These are phyloP conservation scores for Phytophthora podocarpi DNA, from an alignment of 352 stramenopile genomes.

Conservation along the genomic window DNA sequence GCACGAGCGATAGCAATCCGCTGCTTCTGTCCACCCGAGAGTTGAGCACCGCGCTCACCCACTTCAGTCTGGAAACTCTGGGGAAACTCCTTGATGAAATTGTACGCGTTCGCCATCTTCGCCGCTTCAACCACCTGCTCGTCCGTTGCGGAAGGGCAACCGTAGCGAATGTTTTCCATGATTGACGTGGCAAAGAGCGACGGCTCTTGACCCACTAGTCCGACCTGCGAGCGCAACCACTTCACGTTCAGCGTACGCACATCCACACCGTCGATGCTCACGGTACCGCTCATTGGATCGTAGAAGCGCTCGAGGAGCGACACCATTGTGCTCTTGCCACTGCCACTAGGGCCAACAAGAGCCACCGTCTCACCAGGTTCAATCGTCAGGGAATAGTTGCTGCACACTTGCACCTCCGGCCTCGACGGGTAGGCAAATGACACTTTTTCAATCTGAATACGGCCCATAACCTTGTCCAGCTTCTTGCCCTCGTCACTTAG, in stretches of 20 bases:
- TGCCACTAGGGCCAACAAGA: constrained; percentile 56
- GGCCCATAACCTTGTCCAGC: constrained; percentile 45
- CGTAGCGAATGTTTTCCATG: constrained; percentile 52
- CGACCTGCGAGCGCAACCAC: constrained; percentile 61
- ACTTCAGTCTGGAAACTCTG: constrained; percentile 59
- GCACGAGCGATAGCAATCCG: constrained; percentile 92
- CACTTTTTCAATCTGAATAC: constrained; percentile 87
- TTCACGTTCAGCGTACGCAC: constrained; percentile 59
- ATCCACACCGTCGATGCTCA: constrained; percentile 67
- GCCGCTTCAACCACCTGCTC: constrained; percentile 85
- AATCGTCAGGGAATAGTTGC: constrained; percentile 63
- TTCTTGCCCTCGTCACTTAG: constrained; percentile 42
- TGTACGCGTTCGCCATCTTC: constrained; percentile 86
- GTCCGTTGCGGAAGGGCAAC: constrained; percentile 52
- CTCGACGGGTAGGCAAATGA: constrained; percentile 70
- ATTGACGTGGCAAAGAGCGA: constrained; percentile 75
- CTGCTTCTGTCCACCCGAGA: constrained; percentile 95
- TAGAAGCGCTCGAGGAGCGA: constrained; percentile 95
- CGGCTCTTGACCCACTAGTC: constrained; percentile 84
- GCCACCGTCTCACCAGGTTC: constrained; percentile 70
- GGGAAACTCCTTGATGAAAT: constrained; percentile 92
- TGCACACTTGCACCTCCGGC: constrained; percentile 61
- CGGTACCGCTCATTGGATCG: constrained; percentile 65
- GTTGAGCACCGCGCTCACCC: constrained; percentile 89
- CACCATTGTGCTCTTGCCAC: constrained; percentile 92